Conservation (phyloP, 371 early-diverging fungal genomes). For the Mucor saturninus region DNA sequence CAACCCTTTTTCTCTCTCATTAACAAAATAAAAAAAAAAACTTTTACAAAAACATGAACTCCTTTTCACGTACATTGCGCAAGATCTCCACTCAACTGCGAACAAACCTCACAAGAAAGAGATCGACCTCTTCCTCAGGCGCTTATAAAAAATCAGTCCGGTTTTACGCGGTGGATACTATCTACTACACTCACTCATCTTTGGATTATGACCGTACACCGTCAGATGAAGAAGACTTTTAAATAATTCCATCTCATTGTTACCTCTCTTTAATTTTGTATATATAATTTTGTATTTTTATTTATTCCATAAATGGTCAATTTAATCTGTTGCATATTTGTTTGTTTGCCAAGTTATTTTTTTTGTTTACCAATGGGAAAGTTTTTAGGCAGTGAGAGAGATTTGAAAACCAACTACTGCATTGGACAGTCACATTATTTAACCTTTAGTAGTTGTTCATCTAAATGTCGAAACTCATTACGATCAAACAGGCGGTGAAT, state of each 20-base stretch:
- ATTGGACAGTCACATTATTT: too few species aligned
- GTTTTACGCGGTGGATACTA: conserved; percentile 38
- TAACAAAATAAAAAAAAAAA: neutral
- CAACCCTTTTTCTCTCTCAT: neutral
- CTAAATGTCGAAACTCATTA: conserved; percentile 1
- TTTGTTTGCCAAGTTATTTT: neutral
- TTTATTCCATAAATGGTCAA: conserved; percentile 18
- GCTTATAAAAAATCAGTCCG: conserved; percentile 37
- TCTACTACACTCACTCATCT: conserved; percentile 50
- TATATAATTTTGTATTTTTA: conserved; percentile 2
- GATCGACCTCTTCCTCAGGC: conserved; percentile 8
- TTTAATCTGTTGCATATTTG: conserved; percentile 10
- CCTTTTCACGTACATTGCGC: conserved; percentile 35
- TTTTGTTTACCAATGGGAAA: neutral
- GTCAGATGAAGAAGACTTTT: conserved; percentile 29
- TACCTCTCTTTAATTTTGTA: neutral
- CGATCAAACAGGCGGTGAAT: conserved; percentile 24
- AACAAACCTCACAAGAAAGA: conserved; percentile 15
- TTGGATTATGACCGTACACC: conserved; percentile 47
- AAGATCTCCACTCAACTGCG: conserved; percentile 28
- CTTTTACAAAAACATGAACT: conserved; percentile 15
- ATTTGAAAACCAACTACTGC: too few species aligned
- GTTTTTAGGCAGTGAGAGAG: too few species aligned
- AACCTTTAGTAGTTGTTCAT: too few species aligned
- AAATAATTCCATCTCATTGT: conserved; percentile 2